These are phyloP conservation scores for Maudiozyma serrabonitensis DNA, from an alignment of 805 yeast genomes.

Conservation along the genomic window DNA sequence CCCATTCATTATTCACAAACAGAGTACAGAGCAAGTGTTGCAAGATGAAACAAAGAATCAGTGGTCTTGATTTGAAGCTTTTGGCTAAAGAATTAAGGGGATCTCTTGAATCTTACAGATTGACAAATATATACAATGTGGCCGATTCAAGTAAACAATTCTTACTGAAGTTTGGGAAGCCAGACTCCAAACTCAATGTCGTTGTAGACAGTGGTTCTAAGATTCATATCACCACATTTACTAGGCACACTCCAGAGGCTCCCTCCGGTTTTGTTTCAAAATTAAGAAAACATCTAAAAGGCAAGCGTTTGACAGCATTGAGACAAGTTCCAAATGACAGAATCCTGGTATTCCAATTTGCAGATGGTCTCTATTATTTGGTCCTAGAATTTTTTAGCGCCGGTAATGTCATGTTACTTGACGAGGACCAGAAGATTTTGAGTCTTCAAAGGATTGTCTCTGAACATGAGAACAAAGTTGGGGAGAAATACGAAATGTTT, in stretches of 20 bases:
- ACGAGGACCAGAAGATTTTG: slow-evolving; percentile 55
- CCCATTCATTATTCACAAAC: too few species aligned
- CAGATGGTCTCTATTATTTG: slow-evolving; percentile 68
- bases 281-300: slow-evolving; percentile 74
- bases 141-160: slow-evolving; percentile 63
- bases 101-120: slow-evolving; percentile 51
- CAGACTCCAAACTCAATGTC: slow-evolving; percentile 68
- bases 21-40: too few species aligned
- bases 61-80: slow-evolving; percentile 72
- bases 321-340: slow-evolving; percentile 74
- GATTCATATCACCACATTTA: slow-evolving; percentile 67
- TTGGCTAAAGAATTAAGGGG: slow-evolving; percentile 55
- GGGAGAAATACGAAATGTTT: slow-evolving; percentile 58
- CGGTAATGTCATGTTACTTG: slow-evolving; percentile 77
- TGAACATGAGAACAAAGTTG: slow-evolving; percentile 64
- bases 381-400: slow-evolving; percentile 92
- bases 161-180: slow-evolving; percentile 68
- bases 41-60: slow-evolving; percentile 64
- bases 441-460: slow-evolving; percentile 71
- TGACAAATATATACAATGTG: slow-evolving; percentile 79
- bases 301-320: slow-evolving; percentile 63
- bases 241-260: slow-evolving; percentile 66
- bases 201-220: slow-evolving; percentile 83
- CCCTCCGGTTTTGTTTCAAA: slow-evolving; percentile 85
- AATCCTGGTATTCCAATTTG: slow-evolving; percentile 72